Conservation (phyloP, 805 yeast genomes). For the Komagataella populi region DNA sequence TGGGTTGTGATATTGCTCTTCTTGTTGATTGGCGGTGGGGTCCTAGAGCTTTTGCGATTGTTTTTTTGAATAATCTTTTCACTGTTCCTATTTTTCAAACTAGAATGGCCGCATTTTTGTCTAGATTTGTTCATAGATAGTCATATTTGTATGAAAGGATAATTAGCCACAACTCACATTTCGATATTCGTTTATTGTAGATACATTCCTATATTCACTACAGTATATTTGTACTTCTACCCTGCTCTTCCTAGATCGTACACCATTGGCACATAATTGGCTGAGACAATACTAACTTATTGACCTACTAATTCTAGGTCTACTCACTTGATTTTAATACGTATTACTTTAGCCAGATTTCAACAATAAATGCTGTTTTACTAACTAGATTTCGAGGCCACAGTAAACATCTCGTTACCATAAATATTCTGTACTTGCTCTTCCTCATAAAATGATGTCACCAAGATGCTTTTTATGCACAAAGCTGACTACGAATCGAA, state of each 20-base stretch:
- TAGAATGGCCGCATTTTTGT: not conserved
- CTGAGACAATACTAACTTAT: not conserved
- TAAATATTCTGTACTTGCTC: not conserved
- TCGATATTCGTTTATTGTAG: not conserved
- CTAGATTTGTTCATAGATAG: not conserved
- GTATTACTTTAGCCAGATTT: too few relatives aligned
- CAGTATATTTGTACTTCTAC: too few relatives aligned
- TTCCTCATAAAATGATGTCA: not conserved
- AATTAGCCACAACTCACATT: not conserved
- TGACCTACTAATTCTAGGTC: not conserved
- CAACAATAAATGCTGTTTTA: too few relatives aligned
- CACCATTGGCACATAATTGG: not conserved
- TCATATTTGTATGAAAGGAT: not conserved
- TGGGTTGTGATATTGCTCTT: conserved; percentile 52
- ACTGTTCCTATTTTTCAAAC: not conserved
- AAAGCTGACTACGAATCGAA: not conserved
- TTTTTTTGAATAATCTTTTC: conserved; percentile 24
- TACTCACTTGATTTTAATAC: too few relatives aligned
- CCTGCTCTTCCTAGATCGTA: not conserved
- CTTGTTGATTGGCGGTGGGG: conserved; percentile 71
- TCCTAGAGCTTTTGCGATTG: conserved; percentile 50
- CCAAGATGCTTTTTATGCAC: not conserved
- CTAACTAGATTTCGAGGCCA: not conserved
- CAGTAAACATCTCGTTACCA: not conserved
- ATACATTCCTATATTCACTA: not conserved